phyloP scores from a whole-genome alignment of 805 yeast species.

The Metschnikowia henanensis region DNA sequence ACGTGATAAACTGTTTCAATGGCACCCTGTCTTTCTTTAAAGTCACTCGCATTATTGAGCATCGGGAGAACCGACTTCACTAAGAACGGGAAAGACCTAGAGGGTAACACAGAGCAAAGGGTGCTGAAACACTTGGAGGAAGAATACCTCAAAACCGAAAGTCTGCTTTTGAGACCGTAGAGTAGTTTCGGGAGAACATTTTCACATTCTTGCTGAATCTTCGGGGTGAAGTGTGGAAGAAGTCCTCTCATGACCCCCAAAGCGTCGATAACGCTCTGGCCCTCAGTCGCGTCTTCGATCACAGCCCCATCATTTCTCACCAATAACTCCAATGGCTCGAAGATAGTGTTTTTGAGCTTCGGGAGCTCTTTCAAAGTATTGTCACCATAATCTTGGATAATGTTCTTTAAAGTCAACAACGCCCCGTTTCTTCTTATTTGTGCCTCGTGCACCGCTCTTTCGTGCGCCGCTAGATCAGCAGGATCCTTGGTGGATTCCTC shows the following conservation, averaged over 20 bases:
- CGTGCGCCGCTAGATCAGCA: constrained; percentile 58
- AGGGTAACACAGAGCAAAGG: constrained; percentile 66
- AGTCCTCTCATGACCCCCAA: constrained; percentile 79
- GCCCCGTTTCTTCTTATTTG: constrained; percentile 86
- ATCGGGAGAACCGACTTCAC: constrained; percentile 80
- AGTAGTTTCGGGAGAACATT: constrained; percentile 43
- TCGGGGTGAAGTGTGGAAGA: constrained; percentile 55
- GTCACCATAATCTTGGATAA: constrained; percentile 54
- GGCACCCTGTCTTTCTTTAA: constrained; percentile 85
- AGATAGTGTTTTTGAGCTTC: constrained; percentile 61
- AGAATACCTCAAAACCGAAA: constrained; percentile 83
- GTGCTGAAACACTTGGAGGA: constrained; percentile 88
- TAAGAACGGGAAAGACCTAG: constrained; percentile 71
- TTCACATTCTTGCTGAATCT: constrained; percentile 51
- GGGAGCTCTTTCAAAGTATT: constrained; percentile 62
- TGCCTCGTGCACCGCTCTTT: constrained; percentile 69
- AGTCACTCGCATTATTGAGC: constrained; percentile 70
- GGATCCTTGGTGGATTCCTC: constrained; percentile 71
- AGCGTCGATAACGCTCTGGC: constrained; percentile 84
- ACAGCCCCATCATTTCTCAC: constrained; percentile 25
- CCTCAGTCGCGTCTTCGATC: constrained; percentile 47
- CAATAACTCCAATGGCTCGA: constrained; percentile 58
- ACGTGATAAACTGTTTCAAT: constrained; percentile 89
- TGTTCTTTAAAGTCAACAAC: constrained; percentile 58
- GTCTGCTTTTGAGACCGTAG: constrained; percentile 62